A percentile compares a stretch with the other conserved stretches of the same genome.
phyloP scores from a whole-genome alignment of 495 filamentous ascomycete species.

The Bryoglossum gracile region DNA sequence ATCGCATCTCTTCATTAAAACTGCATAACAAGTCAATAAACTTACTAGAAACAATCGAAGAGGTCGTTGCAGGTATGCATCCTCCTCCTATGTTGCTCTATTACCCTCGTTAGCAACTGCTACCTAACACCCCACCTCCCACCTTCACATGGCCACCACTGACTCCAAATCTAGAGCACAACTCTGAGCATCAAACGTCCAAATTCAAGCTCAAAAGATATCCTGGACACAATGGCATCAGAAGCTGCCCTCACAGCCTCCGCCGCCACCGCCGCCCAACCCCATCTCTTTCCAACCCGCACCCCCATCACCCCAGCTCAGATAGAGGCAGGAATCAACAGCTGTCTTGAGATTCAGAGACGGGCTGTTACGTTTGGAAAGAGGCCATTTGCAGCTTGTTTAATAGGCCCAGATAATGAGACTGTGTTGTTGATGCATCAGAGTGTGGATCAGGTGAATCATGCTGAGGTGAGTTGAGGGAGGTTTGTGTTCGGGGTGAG shows the following conservation, averaged over 20 bases:
- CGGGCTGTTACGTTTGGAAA: constrained; percentile 36
- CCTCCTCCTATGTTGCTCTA: not conserved
- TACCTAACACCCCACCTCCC: not conserved
- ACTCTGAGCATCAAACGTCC: no score
- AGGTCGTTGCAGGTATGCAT: constrained; percentile 3
- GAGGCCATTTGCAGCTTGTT: constrained; percentile 41
- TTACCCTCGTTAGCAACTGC: constrained; percentile 2
- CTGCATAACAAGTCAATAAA: not conserved
- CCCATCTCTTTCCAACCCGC: constrained; percentile 29
- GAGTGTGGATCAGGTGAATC: constrained; percentile 49
- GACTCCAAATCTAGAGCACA: no score
- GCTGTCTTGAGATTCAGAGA: constrained; percentile 35
- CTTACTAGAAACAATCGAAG: not conserved
- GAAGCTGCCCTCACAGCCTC: constrained; percentile 20
- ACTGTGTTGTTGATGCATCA: constrained; percentile 40
- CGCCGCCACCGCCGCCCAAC: constrained; percentile 15
- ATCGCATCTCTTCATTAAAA: not conserved
- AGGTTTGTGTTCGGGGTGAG: no score
- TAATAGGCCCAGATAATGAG: constrained; percentile 43
- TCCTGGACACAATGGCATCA: constrained; percentile 14
- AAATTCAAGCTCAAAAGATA: no score
- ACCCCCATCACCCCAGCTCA: constrained; percentile 29
- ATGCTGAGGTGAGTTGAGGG: constrained; percentile 37
- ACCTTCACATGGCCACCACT: not conserved
- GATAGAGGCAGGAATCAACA: constrained; percentile 31